Evolutionary conservation across 495 filamentous ascomycete genomes (phyloP).

Genomic region (Talaromyces trachyspermus): DNA sequence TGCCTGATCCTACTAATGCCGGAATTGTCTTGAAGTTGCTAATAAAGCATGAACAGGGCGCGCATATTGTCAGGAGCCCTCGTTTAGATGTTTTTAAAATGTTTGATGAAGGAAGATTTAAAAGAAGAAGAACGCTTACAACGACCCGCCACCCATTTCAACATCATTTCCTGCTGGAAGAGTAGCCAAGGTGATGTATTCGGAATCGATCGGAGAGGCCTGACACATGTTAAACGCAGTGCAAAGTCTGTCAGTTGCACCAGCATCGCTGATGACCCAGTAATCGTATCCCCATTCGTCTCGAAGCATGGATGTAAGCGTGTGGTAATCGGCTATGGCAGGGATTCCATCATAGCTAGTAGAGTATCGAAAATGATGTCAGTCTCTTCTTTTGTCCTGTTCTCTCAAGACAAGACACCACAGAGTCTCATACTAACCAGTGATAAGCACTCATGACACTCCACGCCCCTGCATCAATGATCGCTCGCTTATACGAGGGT

Average conservation of each 20-base stretch:
- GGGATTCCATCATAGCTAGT: conserved; percentile 56
- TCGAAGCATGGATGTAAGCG: conserved; percentile 58
- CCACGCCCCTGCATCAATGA: conserved; percentile 59
- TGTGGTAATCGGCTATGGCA: conserved; percentile 50
- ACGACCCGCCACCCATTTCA: conserved; percentile 71
- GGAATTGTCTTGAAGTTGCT: conserved; percentile 59
- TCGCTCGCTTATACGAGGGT: conserved; percentile 57
- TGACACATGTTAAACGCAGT: conserved; percentile 54
- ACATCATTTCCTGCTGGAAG: conserved; percentile 62
- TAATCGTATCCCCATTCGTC: conserved; percentile 66
- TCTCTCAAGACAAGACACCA: background rate
- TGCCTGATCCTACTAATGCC: conserved; percentile 50
- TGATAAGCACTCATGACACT: conserved; percentile 63
- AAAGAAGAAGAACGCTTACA: conserved; percentile 18
- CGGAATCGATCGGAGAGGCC: conserved; percentile 49
- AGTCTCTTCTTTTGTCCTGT: too few relatives aligned
- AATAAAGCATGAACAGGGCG: too few relatives aligned
- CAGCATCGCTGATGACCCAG: conserved; percentile 52
- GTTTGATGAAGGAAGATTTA: too few relatives aligned
- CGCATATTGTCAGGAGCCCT: too few relatives aligned
- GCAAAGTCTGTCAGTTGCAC: conserved; percentile 59
- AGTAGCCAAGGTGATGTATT: conserved; percentile 46
- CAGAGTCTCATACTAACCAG: conserved; percentile 28
- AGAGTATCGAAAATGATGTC: too few relatives aligned
- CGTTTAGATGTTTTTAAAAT: too few relatives aligned